A percentile compares a stretch with the other conserved stretches of the same genome.
These are phyloP conservation scores for Cordyceps fumosorosea DNA, from an alignment of 2,329 filamentous ascomycete genomes.

Conservation along the genomic window DNA sequence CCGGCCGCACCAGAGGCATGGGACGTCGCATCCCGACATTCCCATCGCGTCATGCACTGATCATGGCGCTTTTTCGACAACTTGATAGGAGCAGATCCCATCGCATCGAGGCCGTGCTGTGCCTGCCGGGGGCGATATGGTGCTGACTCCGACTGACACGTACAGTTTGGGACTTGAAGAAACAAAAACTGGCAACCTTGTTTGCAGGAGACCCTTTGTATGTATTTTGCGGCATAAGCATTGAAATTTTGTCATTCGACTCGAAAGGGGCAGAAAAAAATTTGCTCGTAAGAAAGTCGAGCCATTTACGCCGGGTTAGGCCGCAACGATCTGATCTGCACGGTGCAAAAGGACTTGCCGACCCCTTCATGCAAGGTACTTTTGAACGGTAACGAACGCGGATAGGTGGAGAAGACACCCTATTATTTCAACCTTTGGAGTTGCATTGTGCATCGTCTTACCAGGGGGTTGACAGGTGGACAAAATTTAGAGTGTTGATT, in stretches of 20 bases:
- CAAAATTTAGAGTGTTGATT: too few relatives aligned
- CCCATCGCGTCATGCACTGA: background rate
- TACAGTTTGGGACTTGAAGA: background rate
- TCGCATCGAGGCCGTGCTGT: background rate
- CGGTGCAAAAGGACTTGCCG: background rate
- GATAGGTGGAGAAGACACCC: background rate
- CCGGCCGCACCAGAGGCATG: background rate
- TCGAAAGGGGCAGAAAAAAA: background rate
- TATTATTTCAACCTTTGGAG: background rate
- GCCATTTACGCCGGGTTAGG: background rate
- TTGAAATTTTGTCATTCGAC: background rate
- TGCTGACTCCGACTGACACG: background rate
- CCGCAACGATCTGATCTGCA: background rate
- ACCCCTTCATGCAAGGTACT: background rate
- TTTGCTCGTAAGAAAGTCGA: background rate
- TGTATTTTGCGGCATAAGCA: background rate
- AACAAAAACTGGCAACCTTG: background rate
- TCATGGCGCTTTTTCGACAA: background rate
- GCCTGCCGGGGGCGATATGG: background rate
- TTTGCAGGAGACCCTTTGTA: background rate
- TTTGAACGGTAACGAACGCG: background rate
- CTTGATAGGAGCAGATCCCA: background rate
- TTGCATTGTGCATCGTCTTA: background rate
- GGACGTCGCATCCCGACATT: background rate
- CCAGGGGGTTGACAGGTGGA: background rate